These are phyloP conservation scores for Oligophagozyma castellii DNA, from an alignment of 1,139 yeast species.

Conservation along the genomic window DNA sequence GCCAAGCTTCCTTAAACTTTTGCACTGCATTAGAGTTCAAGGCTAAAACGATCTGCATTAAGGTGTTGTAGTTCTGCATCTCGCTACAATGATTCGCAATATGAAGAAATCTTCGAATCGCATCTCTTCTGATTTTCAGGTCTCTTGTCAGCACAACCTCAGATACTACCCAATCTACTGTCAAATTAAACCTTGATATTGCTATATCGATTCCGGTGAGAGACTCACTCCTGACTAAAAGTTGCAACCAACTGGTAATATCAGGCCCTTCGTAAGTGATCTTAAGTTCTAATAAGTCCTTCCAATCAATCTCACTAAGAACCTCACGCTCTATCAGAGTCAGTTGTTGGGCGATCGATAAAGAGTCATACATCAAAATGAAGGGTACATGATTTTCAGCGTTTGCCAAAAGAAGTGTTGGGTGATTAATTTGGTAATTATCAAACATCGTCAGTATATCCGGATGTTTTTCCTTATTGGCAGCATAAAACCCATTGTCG, in stretches of 20 bases:
- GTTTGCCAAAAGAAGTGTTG: constrained; percentile 14
- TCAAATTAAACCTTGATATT: constrained; percentile 75
- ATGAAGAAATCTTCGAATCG: constrained; percentile 72
- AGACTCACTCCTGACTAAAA: constrained; percentile 46
- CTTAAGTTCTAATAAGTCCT: constrained; percentile 63
- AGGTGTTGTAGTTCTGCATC: constrained; percentile 73
- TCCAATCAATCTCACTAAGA: constrained; percentile 81
- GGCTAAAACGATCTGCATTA: constrained; percentile 79
- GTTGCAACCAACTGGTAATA: constrained; percentile 77
- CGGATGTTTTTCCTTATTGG: constrained; percentile 4
- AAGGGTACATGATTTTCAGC: constrained; percentile 56
- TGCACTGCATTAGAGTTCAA: constrained; percentile 59
- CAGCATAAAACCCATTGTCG: constrained; percentile 2
- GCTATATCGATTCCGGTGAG: constrained; percentile 70
- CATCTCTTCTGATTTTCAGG: constrained; percentile 43
- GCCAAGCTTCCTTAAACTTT: constrained; percentile 63
- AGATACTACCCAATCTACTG: constrained; percentile 87
- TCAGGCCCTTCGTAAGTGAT: constrained; percentile 60
- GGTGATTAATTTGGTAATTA: constrained; percentile 17
- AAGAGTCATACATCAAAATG: constrained; percentile 55
- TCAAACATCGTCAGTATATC: constrained; percentile 13
- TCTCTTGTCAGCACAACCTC: constrained; percentile 63
- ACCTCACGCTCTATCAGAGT: constrained; percentile 80
- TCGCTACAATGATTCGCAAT: constrained; percentile 59
- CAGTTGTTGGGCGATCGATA: constrained; percentile 59